Evolutionary conservation across 1,284 basidiomycete genomes (phyloP).

Genomic region (Cryptococcus amylolentus): DNA sequence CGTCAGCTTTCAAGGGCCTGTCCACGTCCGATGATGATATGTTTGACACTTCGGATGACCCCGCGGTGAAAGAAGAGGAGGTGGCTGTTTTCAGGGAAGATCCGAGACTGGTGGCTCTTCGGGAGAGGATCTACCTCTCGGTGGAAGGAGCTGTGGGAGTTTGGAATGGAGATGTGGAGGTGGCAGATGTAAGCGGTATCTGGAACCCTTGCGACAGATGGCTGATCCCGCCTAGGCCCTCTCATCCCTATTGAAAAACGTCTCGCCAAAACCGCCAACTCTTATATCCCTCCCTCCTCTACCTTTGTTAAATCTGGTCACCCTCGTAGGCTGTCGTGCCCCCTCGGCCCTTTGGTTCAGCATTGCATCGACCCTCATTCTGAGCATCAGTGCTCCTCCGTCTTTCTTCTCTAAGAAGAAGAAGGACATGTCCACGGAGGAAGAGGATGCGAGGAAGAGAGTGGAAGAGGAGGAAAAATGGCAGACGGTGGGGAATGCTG

Average conservation of each 20-base stretch:
- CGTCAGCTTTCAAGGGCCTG: conserved; percentile 77
- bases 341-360: conserved; percentile 79
- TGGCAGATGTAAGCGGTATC: conserved; percentile 60
- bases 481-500: conserved; percentile 48
- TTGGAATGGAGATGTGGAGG: conserved; percentile 70
- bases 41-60: conserved; percentile 51
- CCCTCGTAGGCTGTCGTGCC: conserved; percentile 66
- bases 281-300: conserved; percentile 72
- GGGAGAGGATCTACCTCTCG: conserved; percentile 61
- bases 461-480: conserved; percentile 31
- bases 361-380: conserved; percentile 69
- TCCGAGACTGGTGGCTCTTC: conserved; percentile 59
- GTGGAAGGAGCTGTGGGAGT: conserved; percentile 63
- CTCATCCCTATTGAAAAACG: conserved; percentile 40
- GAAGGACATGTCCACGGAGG: conserved; percentile 19
- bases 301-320: conserved; percentile 73
- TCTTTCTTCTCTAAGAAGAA: conserved; percentile 34
- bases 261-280: conserved; percentile 53
- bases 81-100: conserved; percentile 64
- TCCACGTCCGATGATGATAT: conserved; percentile 69
- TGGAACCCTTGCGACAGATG: not conserved
- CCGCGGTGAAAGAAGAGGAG: conserved; percentile 37
- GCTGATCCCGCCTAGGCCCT: conserved; percentile 26
- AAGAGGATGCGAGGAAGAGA: conserved; percentile 16
- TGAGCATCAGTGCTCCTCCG: conserved; percentile 70